Evolutionary conservation across 1,284 basidiomycete genomes (phyloP), one percentile per base, ranked within the genome.

Genomic region (Apiotrichum domesticum): DNA sequence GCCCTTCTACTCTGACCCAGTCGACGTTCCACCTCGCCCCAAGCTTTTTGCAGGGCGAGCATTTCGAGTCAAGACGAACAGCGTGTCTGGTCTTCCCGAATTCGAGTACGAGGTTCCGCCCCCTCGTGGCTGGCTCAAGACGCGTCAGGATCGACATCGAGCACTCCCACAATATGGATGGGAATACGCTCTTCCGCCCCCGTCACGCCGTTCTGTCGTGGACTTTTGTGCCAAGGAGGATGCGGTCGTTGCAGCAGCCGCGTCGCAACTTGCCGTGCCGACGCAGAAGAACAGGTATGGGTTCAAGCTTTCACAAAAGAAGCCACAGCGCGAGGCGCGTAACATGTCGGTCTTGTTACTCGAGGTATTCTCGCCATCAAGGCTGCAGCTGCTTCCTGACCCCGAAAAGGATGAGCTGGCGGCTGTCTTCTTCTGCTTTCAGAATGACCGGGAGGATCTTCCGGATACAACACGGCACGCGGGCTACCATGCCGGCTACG

Each of bases 331-430:
- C 33, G 85, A 85, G 69, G 83, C 81, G 56, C 85, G 87, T 63
- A 82, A 82, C 68, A 91, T 98, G 87, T 84, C 87, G 0, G 79
- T 90, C 8, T 75, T 98, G 46, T 84, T 87, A 3, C 71, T 97
- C 47, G 95, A 98, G 72, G 77, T 93, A 1, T 89, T 93, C 69
- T 87, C 60, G 0, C 60, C 60, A 2, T 62, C 60, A 0, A 78
- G 80, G n/a, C 83, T 78, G 15, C 79, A 81, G 13, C 80, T 84
- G 13, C 77, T 86, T 9, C 88, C 93, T 0, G 82, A 93, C 71
- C 82, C 90, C 0, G 81, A 83, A 39, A 76, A 81, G 11, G 88
- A 97, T 68, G 79, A 82, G 56, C 81, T 96, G n/a, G 74, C 78
- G 2, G 86, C 86, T 0, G 75, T 88, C 5, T 89, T 87, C 66